Conservation (phyloP, 1,139 yeast genomes). For the Nakaseomyces nivariensis region DNA sequence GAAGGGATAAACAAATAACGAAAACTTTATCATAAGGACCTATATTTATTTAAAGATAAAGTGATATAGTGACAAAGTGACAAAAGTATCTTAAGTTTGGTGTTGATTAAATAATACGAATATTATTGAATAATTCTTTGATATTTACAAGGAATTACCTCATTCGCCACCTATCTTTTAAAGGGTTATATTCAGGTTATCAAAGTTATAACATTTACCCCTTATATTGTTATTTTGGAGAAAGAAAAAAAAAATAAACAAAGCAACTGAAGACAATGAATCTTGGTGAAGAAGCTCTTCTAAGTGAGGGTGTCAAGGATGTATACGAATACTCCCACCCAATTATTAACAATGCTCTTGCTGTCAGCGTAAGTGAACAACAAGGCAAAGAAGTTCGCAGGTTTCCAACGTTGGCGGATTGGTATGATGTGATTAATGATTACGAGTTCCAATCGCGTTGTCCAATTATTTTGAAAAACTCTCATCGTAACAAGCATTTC, state of each 20-base stretch:
- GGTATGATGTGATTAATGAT: conserved; percentile 29
- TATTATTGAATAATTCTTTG: neutral
- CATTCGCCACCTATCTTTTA: too few species aligned
- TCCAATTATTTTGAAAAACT: conserved; percentile 29
- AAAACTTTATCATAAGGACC: neutral
- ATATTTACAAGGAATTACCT: too few species aligned
- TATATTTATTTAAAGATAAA: neutral
- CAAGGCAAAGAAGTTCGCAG: conserved; percentile 13
- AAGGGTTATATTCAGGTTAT: too few species aligned
- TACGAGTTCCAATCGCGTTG: conserved; percentile 30
- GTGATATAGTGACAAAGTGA: conserved; percentile 4
- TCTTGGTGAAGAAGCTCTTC: neutral
- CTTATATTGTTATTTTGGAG: neutral
- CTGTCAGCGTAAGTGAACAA: conserved; percentile 13
- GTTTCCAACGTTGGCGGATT: conserved; percentile 25
- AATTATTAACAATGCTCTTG: conserved; percentile 25
- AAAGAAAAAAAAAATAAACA: neutral
- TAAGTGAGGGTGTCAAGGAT: conserved; percentile 3
- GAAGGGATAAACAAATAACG: conserved; percentile 1
- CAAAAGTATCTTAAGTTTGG: neutral
- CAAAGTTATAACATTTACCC: too few species aligned
- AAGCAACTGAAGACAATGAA: neutral
- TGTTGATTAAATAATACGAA: neutral
- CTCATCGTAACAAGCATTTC: conserved; percentile 29
- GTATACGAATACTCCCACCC: conserved; percentile 29